These are phyloP conservation scores for Dictyostelium capitatum DNA, from an alignment of 78 protist genomes.

Conservation along the genomic window DNA sequence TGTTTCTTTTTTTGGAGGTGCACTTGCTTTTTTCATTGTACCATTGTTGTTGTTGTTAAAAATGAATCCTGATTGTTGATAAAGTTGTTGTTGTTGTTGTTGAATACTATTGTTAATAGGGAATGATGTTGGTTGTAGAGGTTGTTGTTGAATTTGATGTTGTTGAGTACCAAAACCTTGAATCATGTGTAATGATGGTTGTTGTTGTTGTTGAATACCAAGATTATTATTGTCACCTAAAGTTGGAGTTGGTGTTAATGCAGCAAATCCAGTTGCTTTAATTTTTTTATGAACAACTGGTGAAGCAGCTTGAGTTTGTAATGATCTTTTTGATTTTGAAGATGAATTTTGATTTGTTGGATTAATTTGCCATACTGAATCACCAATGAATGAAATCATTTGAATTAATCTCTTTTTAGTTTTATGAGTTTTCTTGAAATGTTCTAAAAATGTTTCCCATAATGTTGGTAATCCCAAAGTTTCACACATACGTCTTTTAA, in stretches of 20 bases:
- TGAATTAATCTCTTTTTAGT: constrained; percentile 81
- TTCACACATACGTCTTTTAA: constrained; percentile 62
- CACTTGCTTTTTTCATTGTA: too few relatives aligned
- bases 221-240: too few relatives aligned
- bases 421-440: constrained; percentile 71
- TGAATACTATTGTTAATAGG: too few relatives aligned
- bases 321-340: background rate
- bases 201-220: too few relatives aligned
- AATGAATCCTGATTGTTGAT: too few relatives aligned
- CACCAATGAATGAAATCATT: constrained; percentile 73
- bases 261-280: background rate
- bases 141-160: too few relatives aligned
- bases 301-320: background rate
- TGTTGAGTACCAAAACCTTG: too few relatives aligned
- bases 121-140: too few relatives aligned
- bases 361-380: constrained; percentile 71
- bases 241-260: background rate
- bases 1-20: too few relatives aligned
- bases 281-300: background rate
- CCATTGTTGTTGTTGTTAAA: too few relatives aligned
- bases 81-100: too few relatives aligned
- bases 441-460: constrained; percentile 55
- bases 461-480: constrained; percentile 17
- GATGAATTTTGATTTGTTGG: constrained; percentile 13
- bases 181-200: too few relatives aligned